Evolutionary conservation across 148 eudicot genomes (phyloP), one percentile per base, ranked within the genome.

Genomic region (Dysphania ambrosioides): DNA sequence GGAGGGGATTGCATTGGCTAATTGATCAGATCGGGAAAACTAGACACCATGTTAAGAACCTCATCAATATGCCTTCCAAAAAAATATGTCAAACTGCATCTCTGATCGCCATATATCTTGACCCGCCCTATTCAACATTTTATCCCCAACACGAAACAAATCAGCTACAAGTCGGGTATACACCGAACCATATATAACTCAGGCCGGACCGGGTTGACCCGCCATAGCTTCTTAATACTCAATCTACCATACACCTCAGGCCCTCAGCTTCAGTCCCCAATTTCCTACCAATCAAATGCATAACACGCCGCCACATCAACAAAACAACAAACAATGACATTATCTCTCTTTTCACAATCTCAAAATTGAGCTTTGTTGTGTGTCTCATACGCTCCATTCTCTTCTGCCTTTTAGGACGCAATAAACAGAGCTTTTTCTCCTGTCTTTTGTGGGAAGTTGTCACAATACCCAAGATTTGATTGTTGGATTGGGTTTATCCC

Each of bases 231-330:
- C 2, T 42, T 15, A 2, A 42, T 1, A 42, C 9, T 42, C 49
- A 21, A 49, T 49, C 4, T 53, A 4, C 8, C 1, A 7, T 1
- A 0, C 10, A 18, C 57, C 1, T 53, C 9, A 53, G 10, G 16
- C 3, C 16, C 21, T n/a, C 58, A 19, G 19, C 58, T n/a, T 53
- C 58, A 53, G 21, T 13, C 5, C 55, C 55, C 23, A 49, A 49
- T 13, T 5, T 19, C 58, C 58, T 8, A 53, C 58, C 58, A 53
- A 53, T 24, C 58, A 53, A 53, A 19, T 4, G 21, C 24, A 53
- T n/a, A n/a, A n/a, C n/a, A n/a, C n/a, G n/a, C n/a, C 58, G 61
- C 60, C 70, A 74, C 77, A 74, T 74, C 29, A 26, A 49, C 72
- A 53, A n/a, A n/a, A n/a, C n/a, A n/a, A n/a, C n/a, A n/a, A n/a